Conservation (phyloP, 1,139 yeast genomes). For the Geotrichum reessii region DNA sequence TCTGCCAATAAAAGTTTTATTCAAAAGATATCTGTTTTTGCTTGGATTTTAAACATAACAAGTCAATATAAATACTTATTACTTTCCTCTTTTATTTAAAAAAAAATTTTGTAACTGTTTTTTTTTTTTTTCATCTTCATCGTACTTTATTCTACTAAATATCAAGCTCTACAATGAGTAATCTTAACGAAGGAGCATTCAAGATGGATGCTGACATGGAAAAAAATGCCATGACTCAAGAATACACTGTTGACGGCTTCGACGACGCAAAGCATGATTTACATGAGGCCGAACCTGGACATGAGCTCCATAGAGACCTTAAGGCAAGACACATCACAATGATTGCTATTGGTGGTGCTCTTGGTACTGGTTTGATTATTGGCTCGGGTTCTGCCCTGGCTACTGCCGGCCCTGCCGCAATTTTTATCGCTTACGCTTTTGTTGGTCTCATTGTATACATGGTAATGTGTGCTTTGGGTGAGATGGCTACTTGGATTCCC, state of each 20-base stretch:
- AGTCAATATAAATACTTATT: neutral
- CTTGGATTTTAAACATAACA: neutral
- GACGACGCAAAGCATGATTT: neutral
- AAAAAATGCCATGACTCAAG: constrained; percentile 1
- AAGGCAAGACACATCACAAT: constrained; percentile 69
- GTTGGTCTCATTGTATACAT: constrained; percentile 61
- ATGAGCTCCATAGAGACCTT: constrained; percentile 51
- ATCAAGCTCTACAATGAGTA: neutral
- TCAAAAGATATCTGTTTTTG: neutral
- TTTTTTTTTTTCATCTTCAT: neutral
- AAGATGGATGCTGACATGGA: neutral
- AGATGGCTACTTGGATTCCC: constrained; percentile 68
- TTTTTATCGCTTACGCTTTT: constrained; percentile 53
- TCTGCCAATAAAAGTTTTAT: neutral
- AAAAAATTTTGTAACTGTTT: neutral
- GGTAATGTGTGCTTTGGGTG: constrained; percentile 70
- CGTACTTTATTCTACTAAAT: too few species aligned
- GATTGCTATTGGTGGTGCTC: constrained; percentile 58
- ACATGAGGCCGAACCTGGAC: constrained; percentile 13
- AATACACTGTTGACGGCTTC: neutral
- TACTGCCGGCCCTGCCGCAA: constrained; percentile 65
- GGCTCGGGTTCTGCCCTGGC: constrained; percentile 66
- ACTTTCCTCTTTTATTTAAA: neutral
- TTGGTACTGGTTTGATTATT: constrained; percentile 64
- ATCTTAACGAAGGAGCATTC: neutral